These are phyloP conservation scores for Globisporangium solare DNA, from an alignment of 352 stramenopile genomes.

Conservation along the genomic window DNA sequence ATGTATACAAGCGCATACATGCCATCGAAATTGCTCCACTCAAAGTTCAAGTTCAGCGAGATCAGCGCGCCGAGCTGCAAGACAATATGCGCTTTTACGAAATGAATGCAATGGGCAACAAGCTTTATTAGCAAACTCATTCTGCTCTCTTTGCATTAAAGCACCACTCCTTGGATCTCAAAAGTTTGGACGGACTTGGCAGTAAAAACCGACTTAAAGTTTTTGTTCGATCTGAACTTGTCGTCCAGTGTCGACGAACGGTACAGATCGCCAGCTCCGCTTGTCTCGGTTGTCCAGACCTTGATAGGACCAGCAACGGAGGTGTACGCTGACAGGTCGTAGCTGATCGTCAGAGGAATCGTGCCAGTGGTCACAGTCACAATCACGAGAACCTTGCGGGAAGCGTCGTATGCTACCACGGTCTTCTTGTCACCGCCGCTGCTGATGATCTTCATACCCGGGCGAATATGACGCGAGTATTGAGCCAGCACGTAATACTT, in stretches of 20 bases:
- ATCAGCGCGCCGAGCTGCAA: slow-evolving; percentile 9
- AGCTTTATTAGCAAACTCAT: too few species aligned
- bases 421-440: slow-evolving; percentile 35
- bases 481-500: slow-evolving; percentile 60
- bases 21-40: slow-evolving; percentile 18
- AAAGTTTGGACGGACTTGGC: slow-evolving; percentile 40
- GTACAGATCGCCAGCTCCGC: slow-evolving; percentile 25
- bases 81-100: slow-evolving; percentile 16
- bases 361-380: slow-evolving; percentile 37
- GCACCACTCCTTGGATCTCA: slow-evolving; percentile 26
- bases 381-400: slow-evolving; percentile 33
- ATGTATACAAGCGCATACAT: slow-evolving; percentile 20
- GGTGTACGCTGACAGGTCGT: slow-evolving; percentile 34
- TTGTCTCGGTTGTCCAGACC: slow-evolving; percentile 50
- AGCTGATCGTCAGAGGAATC: slow-evolving; percentile 24
- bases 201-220: slow-evolving; percentile 25
- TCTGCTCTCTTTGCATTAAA: slow-evolving; percentile 4
- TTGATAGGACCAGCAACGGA: slow-evolving; percentile 21
- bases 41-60: slow-evolving; percentile 16
- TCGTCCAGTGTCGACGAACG: slow-evolving; percentile 17
- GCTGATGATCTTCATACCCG: slow-evolving; percentile 44
- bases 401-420: slow-evolving; percentile 36
- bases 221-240: slow-evolving; percentile 18
- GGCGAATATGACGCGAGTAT: slow-evolving; percentile 58
- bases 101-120: slow-evolving; percentile 9